These are phyloP conservation scores for Vitellaria paradoxa DNA, from an alignment of 179 eudicot species.

Conservation along the genomic window DNA sequence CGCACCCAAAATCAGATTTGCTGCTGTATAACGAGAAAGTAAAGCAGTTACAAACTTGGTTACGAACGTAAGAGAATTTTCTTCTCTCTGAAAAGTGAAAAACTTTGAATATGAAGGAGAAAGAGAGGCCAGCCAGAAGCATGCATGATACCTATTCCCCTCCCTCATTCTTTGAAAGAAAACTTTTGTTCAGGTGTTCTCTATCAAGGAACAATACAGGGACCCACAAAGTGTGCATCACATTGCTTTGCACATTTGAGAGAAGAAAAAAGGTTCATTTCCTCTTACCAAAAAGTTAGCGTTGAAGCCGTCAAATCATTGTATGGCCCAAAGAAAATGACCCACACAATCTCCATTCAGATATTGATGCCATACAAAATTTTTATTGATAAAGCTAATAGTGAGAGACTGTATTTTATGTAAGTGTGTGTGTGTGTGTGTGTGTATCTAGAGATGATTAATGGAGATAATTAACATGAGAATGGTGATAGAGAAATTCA, in stretches of 20 bases:
- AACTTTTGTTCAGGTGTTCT: neutral
- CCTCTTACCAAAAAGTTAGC: neutral
- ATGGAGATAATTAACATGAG: too few relatives aligned
- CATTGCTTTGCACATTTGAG: too few relatives aligned
- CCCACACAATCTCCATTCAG: neutral
- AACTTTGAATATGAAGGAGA: neutral
- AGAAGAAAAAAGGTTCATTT: neutral
- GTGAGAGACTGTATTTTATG: too few relatives aligned
- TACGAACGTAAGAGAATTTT: neutral
- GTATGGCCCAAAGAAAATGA: neutral
- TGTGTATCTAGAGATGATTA: too few relatives aligned
- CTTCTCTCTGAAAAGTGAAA: neutral
- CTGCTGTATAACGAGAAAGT: too few relatives aligned
- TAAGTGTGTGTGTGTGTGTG: too few relatives aligned
- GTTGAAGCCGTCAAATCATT: slow-evolving; percentile 8
- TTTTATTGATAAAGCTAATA: too few relatives aligned
- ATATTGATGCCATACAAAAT: too few relatives aligned
- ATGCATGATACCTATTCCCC: neutral
- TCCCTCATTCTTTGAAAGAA: neutral
- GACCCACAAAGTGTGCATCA: slow-evolving; percentile 5
- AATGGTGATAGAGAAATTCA: too few relatives aligned
- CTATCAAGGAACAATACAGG: neutral
- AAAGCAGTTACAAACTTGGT: too few relatives aligned
- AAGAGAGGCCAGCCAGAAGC: neutral
- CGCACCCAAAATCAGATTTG: too few relatives aligned